These are phyloP conservation scores for Skeletonema menzelii DNA, from an alignment of 108 stramenopile genomes.

Conservation along the genomic window DNA sequence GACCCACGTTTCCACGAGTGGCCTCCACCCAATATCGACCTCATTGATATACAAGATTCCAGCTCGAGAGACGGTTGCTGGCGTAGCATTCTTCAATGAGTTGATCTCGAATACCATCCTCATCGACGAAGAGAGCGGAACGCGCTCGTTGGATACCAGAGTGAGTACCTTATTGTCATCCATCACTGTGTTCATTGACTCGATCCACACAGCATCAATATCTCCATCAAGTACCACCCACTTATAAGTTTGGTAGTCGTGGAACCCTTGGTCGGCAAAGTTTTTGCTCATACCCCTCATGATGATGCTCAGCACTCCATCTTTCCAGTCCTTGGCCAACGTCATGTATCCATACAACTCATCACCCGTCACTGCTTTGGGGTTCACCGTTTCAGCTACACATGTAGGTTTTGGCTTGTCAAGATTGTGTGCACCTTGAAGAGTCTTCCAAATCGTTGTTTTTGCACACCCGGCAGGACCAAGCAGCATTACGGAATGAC, in stretches of 20 bases:
- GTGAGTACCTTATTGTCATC: slow-evolving; percentile 94
- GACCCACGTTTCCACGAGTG: slow-evolving; percentile 88
- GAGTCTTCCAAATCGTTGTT: slow-evolving; percentile 91
- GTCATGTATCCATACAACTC: slow-evolving; percentile 96
- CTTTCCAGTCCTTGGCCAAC: slow-evolving; percentile 92
- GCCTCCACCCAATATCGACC: slow-evolving; percentile 88
- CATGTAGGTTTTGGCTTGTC: slow-evolving; percentile 78
- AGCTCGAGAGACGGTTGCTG: slow-evolving; percentile 90
- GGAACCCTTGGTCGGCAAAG: slow-evolving; percentile 88
- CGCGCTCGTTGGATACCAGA: slow-evolving; percentile 90
- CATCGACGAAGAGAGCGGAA: slow-evolving; percentile 87
- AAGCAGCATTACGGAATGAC: slow-evolving; percentile 91
- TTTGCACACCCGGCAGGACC: slow-evolving; percentile 91
- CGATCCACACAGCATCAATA: slow-evolving; percentile 94
- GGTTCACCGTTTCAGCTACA: slow-evolving; percentile 88
- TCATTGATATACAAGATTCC: slow-evolving; percentile 93
- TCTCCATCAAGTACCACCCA: slow-evolving; percentile 93
- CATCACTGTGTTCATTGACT: slow-evolving; percentile 96
- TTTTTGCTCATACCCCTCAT: slow-evolving; percentile 94
- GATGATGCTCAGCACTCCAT: slow-evolving; percentile 89
- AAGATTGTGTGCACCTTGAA: slow-evolving; percentile 82
- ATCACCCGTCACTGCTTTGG: slow-evolving; percentile 87
- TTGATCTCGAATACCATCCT: slow-evolving; percentile 95
- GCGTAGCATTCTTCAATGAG: slow-evolving; percentile 89
- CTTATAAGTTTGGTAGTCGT: slow-evolving; percentile 87